A percentile compares a stretch with the other conserved stretches of the same genome.
Evolutionary conservation across 139 green algal genomes (phyloP).

Genomic region (Tetradesmus lagerheimii): DNA sequence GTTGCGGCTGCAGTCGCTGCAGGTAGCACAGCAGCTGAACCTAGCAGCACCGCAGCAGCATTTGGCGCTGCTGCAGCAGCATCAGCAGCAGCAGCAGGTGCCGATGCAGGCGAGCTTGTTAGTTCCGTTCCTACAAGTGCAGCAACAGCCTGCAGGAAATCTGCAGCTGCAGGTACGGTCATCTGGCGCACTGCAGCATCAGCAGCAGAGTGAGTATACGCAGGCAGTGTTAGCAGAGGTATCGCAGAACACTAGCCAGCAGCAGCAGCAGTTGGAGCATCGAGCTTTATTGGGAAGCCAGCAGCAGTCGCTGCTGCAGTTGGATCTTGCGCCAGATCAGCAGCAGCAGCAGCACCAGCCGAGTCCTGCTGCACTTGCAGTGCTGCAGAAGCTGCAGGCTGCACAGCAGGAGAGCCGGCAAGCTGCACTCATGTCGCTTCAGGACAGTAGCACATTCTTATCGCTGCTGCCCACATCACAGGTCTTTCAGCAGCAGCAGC

Average conservation of each 20-base stretch:
- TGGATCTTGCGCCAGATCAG: not conserved
- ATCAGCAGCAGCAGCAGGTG: conserved; percentile 1
- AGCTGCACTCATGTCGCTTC: not conserved
- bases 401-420: not conserved
- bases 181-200: not conserved
- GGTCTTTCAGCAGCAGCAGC: conserved; percentile 8
- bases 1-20: conserved; percentile 30
- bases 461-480: not conserved
- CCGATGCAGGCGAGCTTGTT: not conserved
- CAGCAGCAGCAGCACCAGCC: conserved; percentile 35
- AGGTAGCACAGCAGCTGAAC: conserved; percentile 10
- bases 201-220: conserved; percentile 2
- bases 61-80: conserved; percentile 21
- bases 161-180: conserved; percentile 19
- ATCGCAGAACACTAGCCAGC: not conserved
- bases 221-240: not conserved
- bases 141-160: not conserved
- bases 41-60: conserved; percentile 12
- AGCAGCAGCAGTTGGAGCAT: not conserved
- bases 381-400: not conserved
- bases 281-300: not conserved
- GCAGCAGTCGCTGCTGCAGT: conserved; percentile 29
- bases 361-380: not conserved
- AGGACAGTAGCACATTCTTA: conserved; percentile 23
- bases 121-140: conserved; percentile 30